Evolutionary conservation across 495 filamentous ascomycete species (phyloP), one percentile per base, ranked within the genome.

Genomic region (Sphaerosporella brunnea): DNA sequence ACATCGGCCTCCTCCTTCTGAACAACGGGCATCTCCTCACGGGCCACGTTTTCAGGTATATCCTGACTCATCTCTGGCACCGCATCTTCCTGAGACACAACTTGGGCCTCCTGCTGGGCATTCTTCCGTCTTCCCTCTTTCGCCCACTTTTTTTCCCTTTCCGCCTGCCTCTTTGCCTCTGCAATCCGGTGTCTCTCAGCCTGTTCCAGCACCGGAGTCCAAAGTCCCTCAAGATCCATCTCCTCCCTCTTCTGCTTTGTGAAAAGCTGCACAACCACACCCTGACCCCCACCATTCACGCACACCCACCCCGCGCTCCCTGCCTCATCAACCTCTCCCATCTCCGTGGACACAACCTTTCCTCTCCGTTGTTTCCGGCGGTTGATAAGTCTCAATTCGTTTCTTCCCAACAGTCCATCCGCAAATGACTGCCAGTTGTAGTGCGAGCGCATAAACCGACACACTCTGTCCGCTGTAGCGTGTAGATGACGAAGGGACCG

Each of bases 271-370:
- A 95, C 74, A 23, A 96, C 80, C 16, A 97, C 69, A 38, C 57
- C 64, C 51, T 64, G 74, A 53, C 64, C 64, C 1, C 86, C 84
- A 1, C 85, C 68, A 63, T 93, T 87, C 35, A 96, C 82, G 64
- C 92, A 97, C 7, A 97, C 81, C 90, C 90, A 97, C 0, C 85
- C 86, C 30, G 93, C 82, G 1, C 84, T 87, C 55, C 93, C 85
- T 54, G 92, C 76, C 0, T 61, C 55, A 35, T 72, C 68, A 3
- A 56, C 60, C 28, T 66, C 75, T 30, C 64, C 55, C 13, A 64
- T 69, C 64, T 62, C 73, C 51, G 51, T 67, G 13, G 77, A 79
- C 24, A 90, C 61, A 44, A 94, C 63, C 62, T 78, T 81, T 11
- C 82, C 80, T 47, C 82, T 73, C 57, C 78, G 80, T n/a, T 75